A percentile compares a stretch with the other conserved stretches of the same genome.
Evolutionary conservation across 352 stramenopile species (phyloP).

Genomic region (Phytopythium sindhum): DNA sequence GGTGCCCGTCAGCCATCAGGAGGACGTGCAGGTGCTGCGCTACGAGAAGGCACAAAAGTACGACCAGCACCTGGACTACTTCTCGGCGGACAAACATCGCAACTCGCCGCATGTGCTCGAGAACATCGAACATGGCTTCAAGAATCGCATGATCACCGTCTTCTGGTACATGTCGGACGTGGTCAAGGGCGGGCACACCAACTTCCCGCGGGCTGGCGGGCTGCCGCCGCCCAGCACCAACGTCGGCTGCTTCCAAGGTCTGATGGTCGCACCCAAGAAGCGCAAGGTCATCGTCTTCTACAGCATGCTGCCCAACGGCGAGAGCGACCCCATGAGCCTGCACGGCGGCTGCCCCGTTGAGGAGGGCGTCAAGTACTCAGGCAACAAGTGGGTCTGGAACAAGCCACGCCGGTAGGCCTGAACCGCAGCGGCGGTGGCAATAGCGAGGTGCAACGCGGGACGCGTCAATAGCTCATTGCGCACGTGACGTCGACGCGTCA

Average conservation of each 20-base stretch:
- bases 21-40: constrained; percentile 66
- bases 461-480: too few relatives aligned
- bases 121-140: constrained; percentile 60
- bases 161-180: constrained; percentile 89
- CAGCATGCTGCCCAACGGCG: constrained; percentile 69
- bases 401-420: constrained; percentile 27
- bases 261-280: constrained; percentile 65
- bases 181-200: constrained; percentile 61
- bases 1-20: constrained; percentile 53
- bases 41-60: constrained; percentile 77
- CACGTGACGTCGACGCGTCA: too few relatives aligned
- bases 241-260: constrained; percentile 56
- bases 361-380: constrained; percentile 71
- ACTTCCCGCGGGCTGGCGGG: constrained; percentile 59
- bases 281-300: constrained; percentile 82
- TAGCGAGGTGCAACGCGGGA: neutral
- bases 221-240: constrained; percentile 36
- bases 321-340: constrained; percentile 59
- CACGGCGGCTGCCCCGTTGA: constrained; percentile 69
- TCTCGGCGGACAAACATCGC: constrained; percentile 32
- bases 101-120: constrained; percentile 41
- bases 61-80: constrained; percentile 74
- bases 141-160: constrained; percentile 85
- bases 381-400: constrained; percentile 88
- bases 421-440: neutral